Conservation (phyloP, 2,329 filamentous ascomycete genomes). For the Aspergillus candidus region DNA sequence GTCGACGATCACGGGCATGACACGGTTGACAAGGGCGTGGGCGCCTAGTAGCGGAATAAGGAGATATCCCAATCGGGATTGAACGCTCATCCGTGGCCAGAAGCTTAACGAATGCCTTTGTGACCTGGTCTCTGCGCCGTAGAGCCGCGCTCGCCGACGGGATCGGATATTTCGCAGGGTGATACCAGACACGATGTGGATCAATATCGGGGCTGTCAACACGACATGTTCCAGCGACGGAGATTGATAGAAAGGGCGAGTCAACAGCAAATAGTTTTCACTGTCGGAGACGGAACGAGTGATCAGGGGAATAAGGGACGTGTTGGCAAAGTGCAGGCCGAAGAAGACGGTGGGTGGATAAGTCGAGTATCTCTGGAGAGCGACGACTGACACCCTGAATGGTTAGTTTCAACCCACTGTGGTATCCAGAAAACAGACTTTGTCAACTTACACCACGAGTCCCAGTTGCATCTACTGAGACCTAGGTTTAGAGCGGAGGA, state of each 20-base stretch:
- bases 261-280: slow-evolving; percentile 83
- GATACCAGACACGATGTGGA: slow-evolving; percentile 72
- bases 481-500: slow-evolving; percentile 36
- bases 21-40: slow-evolving; percentile 70
- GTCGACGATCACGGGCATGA: slow-evolving; percentile 67
- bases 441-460: slow-evolving; percentile 63
- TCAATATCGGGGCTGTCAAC: slow-evolving; percentile 65
- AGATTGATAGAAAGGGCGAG: slow-evolving; percentile 87
- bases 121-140: slow-evolving; percentile 61
- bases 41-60: slow-evolving; percentile 60
- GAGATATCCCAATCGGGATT: slow-evolving; percentile 66
- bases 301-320: slow-evolving; percentile 69
- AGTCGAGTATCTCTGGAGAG: slow-evolving; percentile 81
- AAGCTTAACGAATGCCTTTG: slow-evolving; percentile 40
- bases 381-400: slow-evolving; percentile 49
- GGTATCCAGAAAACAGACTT: neutral
- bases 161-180: slow-evolving; percentile 70
- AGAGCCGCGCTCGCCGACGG: slow-evolving; percentile 63
- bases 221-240: slow-evolving; percentile 72
- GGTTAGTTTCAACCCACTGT: neutral
- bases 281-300: slow-evolving; percentile 67
- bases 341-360: slow-evolving; percentile 76
- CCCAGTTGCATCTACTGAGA: slow-evolving; percentile 63
- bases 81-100: slow-evolving; percentile 68
- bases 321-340: slow-evolving; percentile 71